phyloP scores from a whole-genome alignment of 164 flowering plant genomes.

The Umbellularia californica region DNA sequence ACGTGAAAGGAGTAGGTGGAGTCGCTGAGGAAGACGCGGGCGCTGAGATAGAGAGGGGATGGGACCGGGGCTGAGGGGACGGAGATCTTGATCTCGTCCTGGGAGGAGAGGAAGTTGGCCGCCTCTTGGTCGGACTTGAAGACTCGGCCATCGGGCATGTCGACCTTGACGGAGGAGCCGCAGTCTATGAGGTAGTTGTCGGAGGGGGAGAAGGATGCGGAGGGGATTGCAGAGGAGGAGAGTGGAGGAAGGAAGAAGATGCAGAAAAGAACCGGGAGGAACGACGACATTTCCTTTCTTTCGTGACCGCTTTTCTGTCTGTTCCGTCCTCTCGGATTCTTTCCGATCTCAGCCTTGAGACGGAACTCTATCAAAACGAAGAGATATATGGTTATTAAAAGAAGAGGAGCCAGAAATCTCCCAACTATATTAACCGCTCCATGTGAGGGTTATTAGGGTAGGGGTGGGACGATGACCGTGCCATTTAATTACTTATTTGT shows the following conservation, averaged over 20 bases:
- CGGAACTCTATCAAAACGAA: not conserved
- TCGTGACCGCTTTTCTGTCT: not conserved
- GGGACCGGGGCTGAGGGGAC: conserved; percentile 15
- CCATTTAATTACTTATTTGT: too few species aligned
- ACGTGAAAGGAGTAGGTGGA: conserved; percentile 52
- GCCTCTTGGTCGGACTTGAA: conserved; percentile 49
- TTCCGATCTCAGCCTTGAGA: conserved; percentile 26
- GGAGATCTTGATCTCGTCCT: conserved; percentile 35
- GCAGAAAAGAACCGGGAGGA: conserved; percentile 37
- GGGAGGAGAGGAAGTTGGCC: conserved; percentile 21
- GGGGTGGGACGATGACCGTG: too few species aligned
- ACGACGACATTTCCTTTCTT: conserved; percentile 19
- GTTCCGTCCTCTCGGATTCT: conserved; percentile 13
- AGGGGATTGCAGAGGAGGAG: not conserved
- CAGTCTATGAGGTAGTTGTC: conserved; percentile 61
- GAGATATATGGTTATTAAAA: not conserved
- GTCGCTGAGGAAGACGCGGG: conserved; percentile 41
- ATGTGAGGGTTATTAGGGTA: too few species aligned
- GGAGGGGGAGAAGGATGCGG: conserved; percentile 30
- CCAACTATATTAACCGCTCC: not conserved
- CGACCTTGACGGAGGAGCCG: conserved; percentile 31
- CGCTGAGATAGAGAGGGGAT: conserved; percentile 25
- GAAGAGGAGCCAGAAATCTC: not conserved
- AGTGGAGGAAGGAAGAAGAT: conserved; percentile 12
- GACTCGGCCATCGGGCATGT: conserved; percentile 42